phyloP scores from a whole-genome alignment of 495 filamentous ascomycete genomes.

The Talaromyces borbonicus region DNA sequence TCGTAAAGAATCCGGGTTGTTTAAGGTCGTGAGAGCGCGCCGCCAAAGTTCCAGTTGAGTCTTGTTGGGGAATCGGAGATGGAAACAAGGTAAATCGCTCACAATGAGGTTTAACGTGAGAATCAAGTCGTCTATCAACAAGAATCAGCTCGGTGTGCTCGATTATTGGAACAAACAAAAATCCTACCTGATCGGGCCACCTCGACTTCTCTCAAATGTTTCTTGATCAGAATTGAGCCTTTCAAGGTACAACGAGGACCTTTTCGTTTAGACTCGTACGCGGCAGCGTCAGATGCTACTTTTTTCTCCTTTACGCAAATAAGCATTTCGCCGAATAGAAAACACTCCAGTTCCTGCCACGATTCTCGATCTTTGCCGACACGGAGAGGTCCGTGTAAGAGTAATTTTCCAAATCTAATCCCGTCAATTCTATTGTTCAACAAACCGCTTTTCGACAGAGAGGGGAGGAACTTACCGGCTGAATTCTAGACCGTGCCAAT shows the following conservation, averaged over 20 bases:
- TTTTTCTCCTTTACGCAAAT: slow-evolving; percentile 99
- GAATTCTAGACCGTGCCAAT: slow-evolving; percentile 99
- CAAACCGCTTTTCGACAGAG: not conserved
- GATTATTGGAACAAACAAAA: not conserved
- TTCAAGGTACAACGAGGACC: slow-evolving; percentile 78
- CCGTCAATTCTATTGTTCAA: slow-evolving; percentile 3
- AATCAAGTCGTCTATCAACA: slow-evolving; percentile 59
- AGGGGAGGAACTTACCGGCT: slow-evolving; percentile 51
- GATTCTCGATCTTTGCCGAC: slow-evolving; percentile 95
- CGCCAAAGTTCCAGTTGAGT: slow-evolving; percentile 87
- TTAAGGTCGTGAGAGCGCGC: slow-evolving; percentile 74
- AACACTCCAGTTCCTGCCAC: slow-evolving; percentile 98
- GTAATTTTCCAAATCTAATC: slow-evolving; percentile 80
- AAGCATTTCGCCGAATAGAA: slow-evolving; percentile 96
- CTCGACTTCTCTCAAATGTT: slow-evolving; percentile 90
- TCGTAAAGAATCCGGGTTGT: slow-evolving; percentile 49
- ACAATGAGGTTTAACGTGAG: slow-evolving; percentile 89
- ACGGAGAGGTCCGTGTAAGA: slow-evolving; percentile 79
- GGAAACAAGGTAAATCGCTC: slow-evolving; percentile 91
- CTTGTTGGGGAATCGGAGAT: slow-evolving; percentile 80
- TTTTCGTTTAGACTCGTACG: slow-evolving; percentile 48
- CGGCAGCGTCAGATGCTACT: slow-evolving; percentile 46
- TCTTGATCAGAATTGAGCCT: slow-evolving; percentile 97
- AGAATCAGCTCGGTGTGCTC: slow-evolving; percentile 8
- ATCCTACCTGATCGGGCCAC: slow-evolving; percentile 41